Base-by-base conservation (phyloP, 495 filamentous ascomycete species). In the Lepidopterella palustris region DNA sequence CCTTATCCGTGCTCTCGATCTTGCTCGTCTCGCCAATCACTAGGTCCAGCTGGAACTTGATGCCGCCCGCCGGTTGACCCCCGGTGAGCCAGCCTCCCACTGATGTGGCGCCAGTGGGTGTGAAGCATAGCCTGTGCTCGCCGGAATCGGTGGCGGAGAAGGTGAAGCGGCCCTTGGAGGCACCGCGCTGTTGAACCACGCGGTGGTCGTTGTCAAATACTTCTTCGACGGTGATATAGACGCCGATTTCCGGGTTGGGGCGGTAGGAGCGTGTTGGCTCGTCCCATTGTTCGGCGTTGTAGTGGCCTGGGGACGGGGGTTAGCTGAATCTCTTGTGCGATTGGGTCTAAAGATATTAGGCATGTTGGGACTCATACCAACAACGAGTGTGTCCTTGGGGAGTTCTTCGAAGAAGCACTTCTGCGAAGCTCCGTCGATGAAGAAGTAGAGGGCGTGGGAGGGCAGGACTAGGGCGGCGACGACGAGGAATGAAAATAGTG, bases 381-480 rank as follows among this genome's bases (percentile, higher is more conserved):
- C 91, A 50, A 98, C 92, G 13, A 98, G 76, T 1, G 93, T 98
- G 76, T 97, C 95, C 77, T 97, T 96, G 50, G 92, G 95, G 47
- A 98, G 82, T 74, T 97, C 95, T 79, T 98, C 93, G 76, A 87
- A 96, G 84, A 98, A 97, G 76, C 93, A 98, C 72, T 88, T 90
- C 62, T 85, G 82, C 64, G 79, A 77, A 15, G 82, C 80, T 63
- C 87, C 87, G 68, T 97, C 92, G 73, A 97, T 84, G 79, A 89
- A 97, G 82, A 98, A 96, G 83, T 96, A 91, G 57, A 98, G 83
- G 39, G 89, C 90, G 62, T 89, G 84, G 49, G 85, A 82, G 25
- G 85, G 87, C 15, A 79, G 53, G 18, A 83, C 69, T 11, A 84
- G 66, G 21, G 63, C 55, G 11, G 66, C 69, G 60, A 59, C 54